Conservation (phyloP, 169 alveolate species). For the Theileria sp. region DNA sequence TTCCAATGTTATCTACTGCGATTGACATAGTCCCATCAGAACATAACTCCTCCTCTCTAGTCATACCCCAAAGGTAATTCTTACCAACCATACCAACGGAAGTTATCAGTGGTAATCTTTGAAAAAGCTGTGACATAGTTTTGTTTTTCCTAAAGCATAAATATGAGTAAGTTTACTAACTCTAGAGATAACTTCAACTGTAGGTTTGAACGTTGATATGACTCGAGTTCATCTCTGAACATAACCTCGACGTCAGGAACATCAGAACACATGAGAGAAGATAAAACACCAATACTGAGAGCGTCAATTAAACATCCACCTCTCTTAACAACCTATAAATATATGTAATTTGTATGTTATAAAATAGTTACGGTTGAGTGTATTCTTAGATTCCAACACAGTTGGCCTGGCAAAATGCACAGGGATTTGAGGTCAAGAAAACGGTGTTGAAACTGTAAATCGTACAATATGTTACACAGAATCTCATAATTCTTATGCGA, state of each 20-base stretch:
- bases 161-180: neutral
- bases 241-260: conserved; percentile 64
- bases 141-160: conserved; percentile 12
- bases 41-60: conserved; percentile 52
- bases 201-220: conserved; percentile 42
- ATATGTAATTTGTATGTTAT: neutral
- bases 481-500: conserved; percentile 60
- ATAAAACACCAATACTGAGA: conserved; percentile 67
- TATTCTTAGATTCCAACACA: conserved; percentile 70
- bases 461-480: conserved; percentile 49
- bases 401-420: conserved; percentile 67
- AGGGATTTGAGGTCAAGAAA: conserved; percentile 56
- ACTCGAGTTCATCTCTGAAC: conserved; percentile 58
- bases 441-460: conserved; percentile 52
- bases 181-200: conserved; percentile 20
- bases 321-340: conserved; percentile 62
- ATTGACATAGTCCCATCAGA: conserved; percentile 53
- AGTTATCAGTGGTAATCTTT: conserved; percentile 33
- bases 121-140: conserved; percentile 15
- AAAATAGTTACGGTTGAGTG: conserved; percentile 43
- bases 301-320: conserved; percentile 74
- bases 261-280: conserved; percentile 63
- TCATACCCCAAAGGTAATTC: conserved; percentile 46
- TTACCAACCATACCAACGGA: conserved; percentile 33
- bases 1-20: conserved; percentile 44